Percentiles rank a stretch among this genome's conserved stretches.
Conservation (phyloP, 2,329 filamentous ascomycete genomes). For the Curvularia lunata region DNA sequence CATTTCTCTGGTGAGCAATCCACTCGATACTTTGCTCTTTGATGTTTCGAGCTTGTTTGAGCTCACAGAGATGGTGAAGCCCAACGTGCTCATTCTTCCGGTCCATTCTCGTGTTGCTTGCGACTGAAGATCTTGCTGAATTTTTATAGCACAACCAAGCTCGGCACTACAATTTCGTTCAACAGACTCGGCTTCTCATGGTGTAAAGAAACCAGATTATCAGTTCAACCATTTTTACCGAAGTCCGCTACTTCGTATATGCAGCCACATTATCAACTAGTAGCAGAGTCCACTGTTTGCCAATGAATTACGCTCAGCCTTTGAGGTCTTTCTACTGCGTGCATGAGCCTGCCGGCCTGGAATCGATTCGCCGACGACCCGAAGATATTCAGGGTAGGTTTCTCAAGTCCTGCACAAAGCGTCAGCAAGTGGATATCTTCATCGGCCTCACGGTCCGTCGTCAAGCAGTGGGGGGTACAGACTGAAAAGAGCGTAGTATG, state of each 20-base stretch:
- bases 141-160: neutral
- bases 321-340: neutral
- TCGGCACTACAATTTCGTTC: too few species aligned
- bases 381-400: neutral
- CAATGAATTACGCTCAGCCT: neutral
- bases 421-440: neutral
- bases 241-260: neutral
- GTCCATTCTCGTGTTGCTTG: neutral
- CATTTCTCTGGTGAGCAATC: neutral
- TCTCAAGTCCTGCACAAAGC: neutral
- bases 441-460: slow-evolving; percentile 2
- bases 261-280: neutral
- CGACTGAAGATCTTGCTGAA: neutral
- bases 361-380: slow-evolving; percentile 2
- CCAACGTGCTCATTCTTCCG: neutral
- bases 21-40: neutral
- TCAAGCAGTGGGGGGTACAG: neutral
- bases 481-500: neutral
- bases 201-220: neutral
- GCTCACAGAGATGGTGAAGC: neutral
- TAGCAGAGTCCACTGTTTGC: neutral
- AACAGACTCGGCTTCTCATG: neutral
- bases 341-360: neutral
- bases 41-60: neutral
- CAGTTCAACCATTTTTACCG: neutral